A percentile compares a stretch with the other conserved stretches of the same genome.
Evolutionary conservation across 345 rosid species (phyloP).

Genomic region (Lenwebbia sp.): DNA sequence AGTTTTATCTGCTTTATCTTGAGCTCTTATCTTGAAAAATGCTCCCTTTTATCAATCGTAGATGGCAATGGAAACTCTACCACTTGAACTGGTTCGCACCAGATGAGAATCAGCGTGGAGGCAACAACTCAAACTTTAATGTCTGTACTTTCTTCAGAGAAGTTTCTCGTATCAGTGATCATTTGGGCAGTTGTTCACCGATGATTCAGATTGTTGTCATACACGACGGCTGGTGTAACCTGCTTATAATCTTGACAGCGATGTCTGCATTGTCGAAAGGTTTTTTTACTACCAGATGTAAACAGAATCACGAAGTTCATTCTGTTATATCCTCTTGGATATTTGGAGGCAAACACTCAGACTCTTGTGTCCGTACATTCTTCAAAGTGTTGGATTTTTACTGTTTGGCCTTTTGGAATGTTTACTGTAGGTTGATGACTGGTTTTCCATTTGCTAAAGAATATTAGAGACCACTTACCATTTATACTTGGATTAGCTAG

Average conservation of each 20-base stretch:
- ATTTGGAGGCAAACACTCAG: not conserved
- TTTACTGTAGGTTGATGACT: not conserved
- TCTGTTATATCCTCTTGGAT: not conserved
- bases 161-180: not conserved
- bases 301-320: not conserved
- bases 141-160: not conserved
- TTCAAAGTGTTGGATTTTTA: not conserved
- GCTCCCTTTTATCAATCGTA: slow-evolving; percentile 15
- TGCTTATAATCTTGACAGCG: not conserved
- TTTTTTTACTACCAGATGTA: not conserved
- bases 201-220: not conserved
- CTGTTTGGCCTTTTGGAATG: not conserved
- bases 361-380: not conserved
- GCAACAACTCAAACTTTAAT: not conserved
- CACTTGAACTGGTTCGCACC: slow-evolving; percentile 67
- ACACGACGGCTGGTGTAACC: not conserved
- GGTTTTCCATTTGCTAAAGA: not conserved
- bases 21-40: not conserved
- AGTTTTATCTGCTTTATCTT: not conserved
- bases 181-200: not conserved
- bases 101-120: slow-evolving; percentile 17
- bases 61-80: slow-evolving; percentile 77
- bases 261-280: not conserved
- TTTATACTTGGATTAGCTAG: not conserved
- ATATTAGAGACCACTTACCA: not conserved